Percentiles rank a stretch among this genome's conserved stretches.
These are phyloP conservation scores for Camellia sinensis DNA, from an alignment of 148 eudicot genomes.

Conservation along the genomic window DNA sequence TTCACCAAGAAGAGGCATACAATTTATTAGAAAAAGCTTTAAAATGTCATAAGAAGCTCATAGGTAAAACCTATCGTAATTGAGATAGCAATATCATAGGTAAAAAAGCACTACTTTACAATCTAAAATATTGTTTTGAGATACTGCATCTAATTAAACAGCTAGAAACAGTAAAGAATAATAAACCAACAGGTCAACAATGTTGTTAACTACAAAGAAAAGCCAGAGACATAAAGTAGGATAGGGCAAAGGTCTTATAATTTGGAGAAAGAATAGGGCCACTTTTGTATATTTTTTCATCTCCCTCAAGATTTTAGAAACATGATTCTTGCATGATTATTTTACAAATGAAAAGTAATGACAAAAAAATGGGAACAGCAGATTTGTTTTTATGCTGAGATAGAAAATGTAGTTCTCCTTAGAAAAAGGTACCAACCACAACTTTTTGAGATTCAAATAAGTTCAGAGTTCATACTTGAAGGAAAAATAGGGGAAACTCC, in stretches of 20 bases:
- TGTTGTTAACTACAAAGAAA: background rate
- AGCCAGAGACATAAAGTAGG: too few species aligned
- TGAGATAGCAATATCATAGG: background rate
- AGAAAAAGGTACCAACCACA: background rate
- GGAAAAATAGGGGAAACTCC: background rate
- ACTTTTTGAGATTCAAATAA: background rate
- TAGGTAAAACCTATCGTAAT: background rate
- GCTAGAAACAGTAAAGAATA: background rate
- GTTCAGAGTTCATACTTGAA: background rate
- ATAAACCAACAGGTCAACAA: background rate
- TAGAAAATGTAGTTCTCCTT: background rate
- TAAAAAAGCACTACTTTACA: background rate
- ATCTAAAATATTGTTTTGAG: background rate
- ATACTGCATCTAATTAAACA: background rate
- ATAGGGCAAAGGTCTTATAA: too few species aligned
- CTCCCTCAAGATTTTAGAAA: too few species aligned
- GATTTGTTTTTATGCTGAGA: background rate
- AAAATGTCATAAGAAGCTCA: background rate
- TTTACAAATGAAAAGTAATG: background rate
- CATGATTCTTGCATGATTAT: background rate
- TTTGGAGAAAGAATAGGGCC: too few species aligned
- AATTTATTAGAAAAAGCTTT: background rate
- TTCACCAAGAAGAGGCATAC: too few species aligned
- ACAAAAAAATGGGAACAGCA: background rate
- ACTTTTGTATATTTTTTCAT: background rate